Base-by-base conservation (phyloP, 2,329 filamentous ascomycete species). In the Daldinia sp. region DNA sequence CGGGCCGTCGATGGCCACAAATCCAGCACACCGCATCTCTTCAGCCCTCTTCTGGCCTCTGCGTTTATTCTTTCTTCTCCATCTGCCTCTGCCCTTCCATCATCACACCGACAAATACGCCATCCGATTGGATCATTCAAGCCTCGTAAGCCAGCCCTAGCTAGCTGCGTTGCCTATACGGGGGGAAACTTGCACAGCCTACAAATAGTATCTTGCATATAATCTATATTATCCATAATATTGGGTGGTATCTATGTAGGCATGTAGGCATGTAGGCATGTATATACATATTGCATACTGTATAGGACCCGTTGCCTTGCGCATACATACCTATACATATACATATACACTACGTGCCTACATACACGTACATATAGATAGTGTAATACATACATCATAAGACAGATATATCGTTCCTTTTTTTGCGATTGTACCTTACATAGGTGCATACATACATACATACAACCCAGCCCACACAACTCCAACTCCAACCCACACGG, bases 41-140 rank as follows among this genome's bases (percentile, higher is more conserved):
- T 68, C 64, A 70, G 60, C 65, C 58, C 64, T 63, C 37, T 56
- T 55, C 28, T 15, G 12, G 6, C 23, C 28, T 60, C 39, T 55
- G 15, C 33, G 35, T 44, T 50, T n/a, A n/a, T n/a, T 39, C 6
- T 23, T 51, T 26, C 37, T 39, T 26, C 44, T 39, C 28, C 28
- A 51, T 51, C 26, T 46, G 7, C 9, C 6, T 28, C 20, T 28
- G 41, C 20, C 35, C 15, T 55, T 15, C 54, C 9, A 28, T 7
- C 44, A n/a, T 60, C 28, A 56, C 59, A 66, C 67, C 63, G 62
- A 65, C 61, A 7, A 35, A 59, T 23, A 65, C 55, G 51, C 51
- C 54, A 67, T 61, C 67, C 64, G 66, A 69, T 71, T 71, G 66
- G 68, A 37, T 48, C 53, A 55, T 20, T 48, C 50, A 67, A 62